Conservation (phyloP, 352 stramenopile species). For the Phytophthora fragariae region DNA sequence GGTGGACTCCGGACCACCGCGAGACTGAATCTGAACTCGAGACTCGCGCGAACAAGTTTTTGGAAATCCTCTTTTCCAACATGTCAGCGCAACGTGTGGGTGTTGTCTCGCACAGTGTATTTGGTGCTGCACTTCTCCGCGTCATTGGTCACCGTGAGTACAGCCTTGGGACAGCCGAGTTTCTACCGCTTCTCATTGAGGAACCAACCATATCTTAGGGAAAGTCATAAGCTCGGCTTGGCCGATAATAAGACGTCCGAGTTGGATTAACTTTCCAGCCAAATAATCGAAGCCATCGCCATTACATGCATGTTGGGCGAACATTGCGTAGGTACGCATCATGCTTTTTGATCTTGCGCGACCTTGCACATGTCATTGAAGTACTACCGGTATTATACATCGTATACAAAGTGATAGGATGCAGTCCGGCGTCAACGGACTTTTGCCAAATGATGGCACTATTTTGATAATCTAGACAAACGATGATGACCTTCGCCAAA, state of each 20-base stretch:
- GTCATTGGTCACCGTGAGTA: conserved; percentile 41
- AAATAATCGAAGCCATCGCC: conserved; percentile 1
- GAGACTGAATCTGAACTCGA: conserved; percentile 30
- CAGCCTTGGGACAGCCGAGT: conserved; percentile 36
- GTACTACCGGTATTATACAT: not conserved
- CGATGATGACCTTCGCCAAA: no score
- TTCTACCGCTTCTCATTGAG: conserved; percentile 40
- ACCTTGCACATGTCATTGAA: conserved; percentile 2
- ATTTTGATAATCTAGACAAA: no score
- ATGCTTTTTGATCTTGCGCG: no score
- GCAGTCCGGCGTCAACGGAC: not conserved
- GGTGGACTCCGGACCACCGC: conserved; percentile 36
- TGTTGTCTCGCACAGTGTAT: conserved; percentile 40
- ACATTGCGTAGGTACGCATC: no score
- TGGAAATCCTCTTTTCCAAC: conserved; percentile 30
- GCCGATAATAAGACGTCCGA: not conserved
- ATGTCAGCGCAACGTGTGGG: conserved; percentile 23
- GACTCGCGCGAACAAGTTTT: conserved; percentile 28
- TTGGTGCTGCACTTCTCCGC: conserved; percentile 35
- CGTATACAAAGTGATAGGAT: conserved; percentile 30
- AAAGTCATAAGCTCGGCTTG: not conserved
- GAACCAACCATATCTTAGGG: not conserved
- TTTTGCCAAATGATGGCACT: no score
- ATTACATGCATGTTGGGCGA: no score
- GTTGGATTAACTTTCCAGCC: not conserved